Evolutionary conservation across 2,329 filamentous ascomycete genomes (phyloP).

Genomic region (Aspergillus carbonarius): DNA sequence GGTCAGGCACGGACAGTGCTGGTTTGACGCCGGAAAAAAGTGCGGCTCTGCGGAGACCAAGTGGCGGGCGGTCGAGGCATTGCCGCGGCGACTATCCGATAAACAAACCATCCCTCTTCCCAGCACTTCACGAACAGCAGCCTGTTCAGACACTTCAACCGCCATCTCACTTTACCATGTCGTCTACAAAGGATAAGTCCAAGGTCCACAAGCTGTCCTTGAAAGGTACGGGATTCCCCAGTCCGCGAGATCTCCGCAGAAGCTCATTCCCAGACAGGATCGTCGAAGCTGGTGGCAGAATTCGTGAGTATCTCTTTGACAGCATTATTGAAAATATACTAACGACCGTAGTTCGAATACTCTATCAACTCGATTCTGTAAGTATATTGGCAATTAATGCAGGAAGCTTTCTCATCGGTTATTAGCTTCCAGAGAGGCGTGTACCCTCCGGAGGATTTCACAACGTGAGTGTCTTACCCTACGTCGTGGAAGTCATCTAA

Average conservation of each 20-base stretch:
- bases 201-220: constrained; percentile 90
- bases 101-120: constrained; percentile 29
- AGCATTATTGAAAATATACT: constrained; percentile 7
- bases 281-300: constrained; percentile 86
- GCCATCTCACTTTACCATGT: constrained; percentile 31
- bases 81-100: constrained; percentile 34
- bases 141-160: not conserved
- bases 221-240: constrained; percentile 33
- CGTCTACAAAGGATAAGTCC: constrained; percentile 64
- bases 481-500: not conserved
- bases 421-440: constrained; percentile 76
- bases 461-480: constrained; percentile 59
- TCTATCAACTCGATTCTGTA: constrained; percentile 96
- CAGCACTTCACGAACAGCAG: not conserved
- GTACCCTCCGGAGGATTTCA: constrained; percentile 95
- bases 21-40: constrained; percentile 19
- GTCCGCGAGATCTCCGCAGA: not conserved
- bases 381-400: constrained; percentile 26
- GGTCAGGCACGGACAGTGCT: not conserved
- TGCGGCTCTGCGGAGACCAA: constrained; percentile 35
- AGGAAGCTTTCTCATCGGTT: constrained; percentile 14
- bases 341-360: constrained; percentile 72
- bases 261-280: constrained; percentile 51
- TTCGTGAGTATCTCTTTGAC: constrained; percentile 64
- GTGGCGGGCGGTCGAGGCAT: constrained; percentile 30